Conservation (phyloP, 345 rosid genomes). For the Jatropha curcas region DNA sequence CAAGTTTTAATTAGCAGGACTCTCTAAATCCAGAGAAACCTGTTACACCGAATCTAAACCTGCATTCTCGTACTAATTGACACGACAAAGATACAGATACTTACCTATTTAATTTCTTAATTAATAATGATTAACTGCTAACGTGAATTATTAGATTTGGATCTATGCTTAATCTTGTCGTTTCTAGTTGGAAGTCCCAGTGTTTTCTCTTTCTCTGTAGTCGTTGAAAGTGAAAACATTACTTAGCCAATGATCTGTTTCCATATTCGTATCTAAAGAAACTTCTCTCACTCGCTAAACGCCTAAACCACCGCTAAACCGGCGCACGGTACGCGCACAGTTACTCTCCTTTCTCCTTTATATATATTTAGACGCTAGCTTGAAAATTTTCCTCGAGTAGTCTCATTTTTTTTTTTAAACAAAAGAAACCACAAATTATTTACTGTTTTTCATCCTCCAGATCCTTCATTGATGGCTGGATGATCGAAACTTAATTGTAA, state of each 20-base stretch:
- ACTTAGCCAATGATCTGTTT: neutral
- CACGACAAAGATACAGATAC: too few relatives aligned
- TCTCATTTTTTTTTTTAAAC: neutral
- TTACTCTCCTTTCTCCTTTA: neutral
- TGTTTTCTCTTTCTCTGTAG: too few relatives aligned
- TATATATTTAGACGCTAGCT: too few relatives aligned
- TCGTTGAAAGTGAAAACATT: neutral
- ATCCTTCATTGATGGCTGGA: neutral
- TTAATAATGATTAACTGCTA: too few relatives aligned
- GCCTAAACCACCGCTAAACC: neutral
- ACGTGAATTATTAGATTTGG: too few relatives aligned
- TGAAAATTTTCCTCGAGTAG: neutral
- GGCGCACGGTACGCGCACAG: neutral
- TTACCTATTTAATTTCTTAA: too few relatives aligned
- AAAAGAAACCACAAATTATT: neutral
- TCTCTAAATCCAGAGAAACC: neutral
- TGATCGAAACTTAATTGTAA: neutral
- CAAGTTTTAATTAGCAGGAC: neutral
- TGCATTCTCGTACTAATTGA: neutral
- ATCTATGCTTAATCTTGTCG: too few relatives aligned
- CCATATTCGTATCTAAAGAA: neutral
- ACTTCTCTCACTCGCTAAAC: neutral
- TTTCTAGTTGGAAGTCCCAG: neutral
- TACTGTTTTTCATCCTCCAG: neutral
- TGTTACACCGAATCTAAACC: neutral